These are phyloP conservation scores for Candolleomyces aberdarensis DNA, from an alignment of 768 basidiomycete genomes.

Conservation along the genomic window DNA sequence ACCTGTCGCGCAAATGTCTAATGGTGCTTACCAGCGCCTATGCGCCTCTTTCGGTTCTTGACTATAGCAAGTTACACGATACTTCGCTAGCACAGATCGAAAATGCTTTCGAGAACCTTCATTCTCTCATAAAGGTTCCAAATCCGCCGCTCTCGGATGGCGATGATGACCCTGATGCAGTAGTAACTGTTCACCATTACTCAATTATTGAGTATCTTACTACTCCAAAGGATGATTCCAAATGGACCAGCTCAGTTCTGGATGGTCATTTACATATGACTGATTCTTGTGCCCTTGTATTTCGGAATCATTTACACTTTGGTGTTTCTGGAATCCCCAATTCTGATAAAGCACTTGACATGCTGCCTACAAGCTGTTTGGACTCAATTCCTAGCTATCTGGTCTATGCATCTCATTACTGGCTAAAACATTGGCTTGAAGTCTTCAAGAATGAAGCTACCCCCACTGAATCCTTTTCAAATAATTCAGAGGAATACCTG, in stretches of 20 bases:
- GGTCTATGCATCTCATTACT: background rate
- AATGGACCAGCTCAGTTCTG: no score
- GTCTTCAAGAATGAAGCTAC: background rate
- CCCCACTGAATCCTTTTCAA: no score
- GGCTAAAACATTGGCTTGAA: background rate
- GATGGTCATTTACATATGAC: background rate
- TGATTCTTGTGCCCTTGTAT: background rate
- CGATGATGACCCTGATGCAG: background rate
- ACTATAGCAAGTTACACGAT: background rate
- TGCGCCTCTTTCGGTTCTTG: background rate
- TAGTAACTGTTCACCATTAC: background rate
- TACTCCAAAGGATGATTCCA: background rate
- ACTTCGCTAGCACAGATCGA: background rate
- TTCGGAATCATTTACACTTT: background rate
- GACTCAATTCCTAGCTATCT: background rate
- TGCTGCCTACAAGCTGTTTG: background rate
- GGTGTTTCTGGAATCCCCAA: background rate
- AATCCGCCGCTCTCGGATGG: background rate
- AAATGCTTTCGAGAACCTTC: slow-evolving; percentile 1
- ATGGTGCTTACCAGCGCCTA: background rate
- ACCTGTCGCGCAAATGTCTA: background rate
- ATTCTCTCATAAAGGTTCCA: slow-evolving; percentile 1
- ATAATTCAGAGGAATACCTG: background rate
- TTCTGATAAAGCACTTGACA: background rate
- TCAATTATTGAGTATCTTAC: background rate